Percentiles rank a stretch among this genome's conserved stretches.
Conservation (phyloP, 345 rosid species). For the Eucalyptus marginata region DNA sequence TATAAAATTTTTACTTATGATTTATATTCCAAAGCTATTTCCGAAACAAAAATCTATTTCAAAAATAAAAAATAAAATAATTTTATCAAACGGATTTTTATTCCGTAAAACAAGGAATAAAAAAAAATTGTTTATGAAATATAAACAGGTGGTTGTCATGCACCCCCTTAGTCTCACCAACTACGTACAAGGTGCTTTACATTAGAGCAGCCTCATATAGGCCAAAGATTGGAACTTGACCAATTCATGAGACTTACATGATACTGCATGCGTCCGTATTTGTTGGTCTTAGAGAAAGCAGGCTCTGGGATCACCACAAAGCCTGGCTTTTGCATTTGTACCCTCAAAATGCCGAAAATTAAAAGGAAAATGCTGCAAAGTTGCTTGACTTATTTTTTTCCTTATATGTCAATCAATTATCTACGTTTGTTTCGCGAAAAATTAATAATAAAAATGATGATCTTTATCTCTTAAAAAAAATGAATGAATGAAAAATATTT, state of each 20-base stretch:
- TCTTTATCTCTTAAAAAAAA: too few relatives aligned
- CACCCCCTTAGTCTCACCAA: neutral
- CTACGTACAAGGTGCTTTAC: neutral
- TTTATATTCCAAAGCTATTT: too few relatives aligned
- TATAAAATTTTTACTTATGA: too few relatives aligned
- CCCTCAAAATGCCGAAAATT: neutral
- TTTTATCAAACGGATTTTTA: too few relatives aligned
- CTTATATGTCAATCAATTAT: neutral
- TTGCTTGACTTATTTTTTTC: neutral
- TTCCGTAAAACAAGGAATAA: too few relatives aligned
- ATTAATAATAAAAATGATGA: too few relatives aligned
- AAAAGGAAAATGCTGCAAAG: neutral
- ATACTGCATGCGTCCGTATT: accelerated
- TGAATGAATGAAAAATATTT: accelerated
- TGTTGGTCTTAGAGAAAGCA: neutral
- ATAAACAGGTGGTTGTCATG: too few relatives aligned
- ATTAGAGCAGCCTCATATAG: neutral
- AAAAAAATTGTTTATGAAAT: too few relatives aligned
- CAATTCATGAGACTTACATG: neutral
- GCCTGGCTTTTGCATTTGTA: neutral
- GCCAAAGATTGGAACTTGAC: accelerated
- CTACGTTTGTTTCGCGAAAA: accelerated
- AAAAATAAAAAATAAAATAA: too few relatives aligned
- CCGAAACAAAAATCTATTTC: too few relatives aligned
- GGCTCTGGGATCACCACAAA: neutral